Base-by-base conservation (phyloP, 2,329 filamentous ascomycete genomes). In the Colletotrichum camelliae region DNA sequence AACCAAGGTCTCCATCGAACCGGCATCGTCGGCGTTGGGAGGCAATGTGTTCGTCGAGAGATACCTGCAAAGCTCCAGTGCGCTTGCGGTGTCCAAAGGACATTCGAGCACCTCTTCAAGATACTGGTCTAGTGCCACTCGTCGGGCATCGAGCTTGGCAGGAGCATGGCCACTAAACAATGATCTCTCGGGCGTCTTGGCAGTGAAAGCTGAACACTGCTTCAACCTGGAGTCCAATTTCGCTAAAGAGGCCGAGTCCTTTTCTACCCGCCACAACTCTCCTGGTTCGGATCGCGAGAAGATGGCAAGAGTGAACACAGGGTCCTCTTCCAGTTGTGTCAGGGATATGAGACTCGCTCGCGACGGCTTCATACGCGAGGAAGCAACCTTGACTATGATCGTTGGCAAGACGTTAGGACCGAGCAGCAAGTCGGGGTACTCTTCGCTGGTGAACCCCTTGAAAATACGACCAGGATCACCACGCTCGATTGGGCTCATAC, bases 231-330 rank as follows among this genome's bases (percentile, higher is more conserved):
- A 91, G 82, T 98, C 96, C 43, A 99, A 88, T 78, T 93, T 93
- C n/a, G 92, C 90, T 33, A 99, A 87, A 33, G 96, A 95, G 16
- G 91, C 87, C 5, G 95, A 94, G 77, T 98, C 95, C 84, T 99
- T 99, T 85, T 99, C 97, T 8, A 98, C 92, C 35, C 96, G 93
- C 96, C 97, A 98, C 13, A 99, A 88, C 83, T 98, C 96, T 71
- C 90, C 91, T 4, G 91, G 88, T 77, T 95, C 92, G 0, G 93
- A 93, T 70, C 96, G 93, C 12, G 94, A 94, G 80, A 95, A 94
- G 43, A 99, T 88, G 21, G 96, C 96, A 69, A 99, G 88, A 0
- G 96, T 98, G 81, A 98, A 98, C 1, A 98, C 96, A 0, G 96
- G 95, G 80, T 98, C 96, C 81, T 98, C 96, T 74, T 98, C 96